Base-by-base conservation (phyloP, 352 stramenopile species). In the Thraustotheca clavata region DNA sequence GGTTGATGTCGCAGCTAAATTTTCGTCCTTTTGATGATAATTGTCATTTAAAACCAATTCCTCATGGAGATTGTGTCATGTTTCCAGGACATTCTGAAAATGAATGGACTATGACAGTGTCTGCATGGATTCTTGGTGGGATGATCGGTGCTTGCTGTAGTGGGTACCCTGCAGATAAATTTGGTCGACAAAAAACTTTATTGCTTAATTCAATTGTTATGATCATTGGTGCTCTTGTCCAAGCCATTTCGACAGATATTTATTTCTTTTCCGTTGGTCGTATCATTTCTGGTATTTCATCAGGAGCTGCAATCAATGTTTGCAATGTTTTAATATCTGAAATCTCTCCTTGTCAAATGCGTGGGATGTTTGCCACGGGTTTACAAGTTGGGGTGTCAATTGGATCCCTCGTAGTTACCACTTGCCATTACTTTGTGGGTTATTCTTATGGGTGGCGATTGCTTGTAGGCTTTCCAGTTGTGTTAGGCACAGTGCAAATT, bases 1-100 rank as follows among this genome's bases (percentile, higher is more conserved):
- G 79, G 82, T 78, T 74, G 11, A 76, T 78, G 4, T 75, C 74
- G 11, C 82, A 91, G 50, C 68, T 89, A 68, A 89, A 89, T 70
- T 69, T 83, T 29, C 80, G 71, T n/a, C 62, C 69, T 9, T 87
- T 83, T 68, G 73, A 83, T 59, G 67, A 74, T 14, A 70, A 72
- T 32, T 89, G 80, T 62, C 71, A 73, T 38, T 71, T 68, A 0
- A 50, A 65, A 3, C 74, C 73, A 1, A 68, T 83, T 20, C 49
- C 22, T 1, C 26, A 60, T 9, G 71, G 62, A 26, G 73, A 54
- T 14, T 84, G 76, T 60, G 73, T 76, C 49, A 76, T 74, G 60
- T 75, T 71, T 49, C 70, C 73, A 0, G 71, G 73, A 35, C 73
- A 80, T 68, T 73, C 70, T 7, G 68, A 57, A 26, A 43, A 52